Percentiles rank a stretch among this genome's conserved stretches.
Evolutionary conservation across 1,284 basidiomycete genomes (phyloP).

Genomic region (Ceratobasidium sp.): DNA sequence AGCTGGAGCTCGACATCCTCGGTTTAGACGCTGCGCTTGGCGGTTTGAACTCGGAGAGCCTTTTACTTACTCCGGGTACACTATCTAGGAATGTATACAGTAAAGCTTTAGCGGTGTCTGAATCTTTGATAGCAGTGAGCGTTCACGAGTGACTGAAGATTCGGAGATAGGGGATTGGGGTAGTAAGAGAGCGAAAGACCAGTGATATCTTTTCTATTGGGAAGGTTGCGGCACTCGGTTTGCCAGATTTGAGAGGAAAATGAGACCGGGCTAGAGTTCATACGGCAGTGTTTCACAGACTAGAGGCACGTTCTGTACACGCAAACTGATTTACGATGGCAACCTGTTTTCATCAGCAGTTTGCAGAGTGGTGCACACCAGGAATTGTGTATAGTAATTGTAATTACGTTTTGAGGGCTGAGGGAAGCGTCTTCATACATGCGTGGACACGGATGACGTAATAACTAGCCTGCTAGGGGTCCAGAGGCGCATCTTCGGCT

Average conservation of each 20-base stretch:
- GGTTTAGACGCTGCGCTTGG: too few relatives aligned
- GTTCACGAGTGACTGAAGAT: constrained; percentile 48
- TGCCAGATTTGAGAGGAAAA: constrained; percentile 87
- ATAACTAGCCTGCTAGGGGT: constrained; percentile 12
- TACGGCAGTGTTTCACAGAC: constrained; percentile 74
- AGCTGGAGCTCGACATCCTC: too few relatives aligned
- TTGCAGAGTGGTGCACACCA: constrained; percentile 8
- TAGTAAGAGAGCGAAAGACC: constrained; percentile 59
- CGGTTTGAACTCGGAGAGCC: constrained; percentile 71
- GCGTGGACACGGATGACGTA: not conserved
- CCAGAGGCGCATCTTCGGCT: constrained; percentile 23
- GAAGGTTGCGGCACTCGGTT: constrained; percentile 90
- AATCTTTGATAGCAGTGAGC: constrained; percentile 62
- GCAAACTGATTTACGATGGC: too few relatives aligned
- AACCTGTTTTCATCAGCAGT: constrained; percentile 12
- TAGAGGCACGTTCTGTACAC: constrained; percentile 30
- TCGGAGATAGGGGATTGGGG: constrained; percentile 45
- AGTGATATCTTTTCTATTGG: constrained; percentile 82
- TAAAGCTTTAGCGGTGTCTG: constrained; percentile 66
- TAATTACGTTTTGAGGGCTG: not conserved
- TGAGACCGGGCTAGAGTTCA: constrained; percentile 78
- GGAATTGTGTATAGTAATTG: constrained; percentile 18
- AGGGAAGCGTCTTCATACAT: not conserved
- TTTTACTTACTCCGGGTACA: constrained; percentile 61
- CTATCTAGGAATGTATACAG: constrained; percentile 85